Base-by-base conservation (phyloP, 441 rosid species). In the Flueggea neowawraea region DNA sequence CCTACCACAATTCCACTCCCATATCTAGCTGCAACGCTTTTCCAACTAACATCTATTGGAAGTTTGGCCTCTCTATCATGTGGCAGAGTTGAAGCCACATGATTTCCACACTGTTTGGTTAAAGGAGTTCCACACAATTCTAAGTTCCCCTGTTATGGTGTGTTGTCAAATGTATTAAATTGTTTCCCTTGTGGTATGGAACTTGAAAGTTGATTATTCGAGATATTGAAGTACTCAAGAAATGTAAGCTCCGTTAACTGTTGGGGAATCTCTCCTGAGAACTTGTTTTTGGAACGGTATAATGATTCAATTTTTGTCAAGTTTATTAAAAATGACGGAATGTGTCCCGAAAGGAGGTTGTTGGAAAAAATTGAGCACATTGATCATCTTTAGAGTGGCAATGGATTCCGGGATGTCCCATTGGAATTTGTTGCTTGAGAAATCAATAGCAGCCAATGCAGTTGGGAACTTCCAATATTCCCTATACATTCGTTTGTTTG, bases 241-340 rank as follows among this genome's bases (percentile, higher is more conserved):
- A 31, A 68, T 4, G 31, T 62, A 22, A 82, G 70, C 6, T 61
- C 62, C 0, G 60, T 39, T 3, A 84, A 60, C 7, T 81, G 52
- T 47, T 16, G 41, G 14, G 83, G 79, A 16, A 84, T 80, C 63
- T 66, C 0, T 2, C 79, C 76, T 0, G 53, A 66, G 36, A 80
- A 60, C 43, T 14, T 28, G 64, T 82, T 82, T 0, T 0, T 14
- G 2, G 82, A 85, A 13, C 81, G 69, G 58, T 81, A 80, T 36
- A 82, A 2, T 2, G 73, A 33, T 54, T 80, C 78, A 6, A 77
- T 55, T 0, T 49, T 41, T 0, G 57, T 54, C 3, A 77, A 14
- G 22, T 66, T 69, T 2, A n/a, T 70, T 8, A 82, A 39, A 16
- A 66, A 64, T 7, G 55, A 4, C 0, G 84, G 78, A 4, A 84